Conservation (phyloP, 2,329 filamentous ascomycete species). For the Colletotrichum kahawae region DNA sequence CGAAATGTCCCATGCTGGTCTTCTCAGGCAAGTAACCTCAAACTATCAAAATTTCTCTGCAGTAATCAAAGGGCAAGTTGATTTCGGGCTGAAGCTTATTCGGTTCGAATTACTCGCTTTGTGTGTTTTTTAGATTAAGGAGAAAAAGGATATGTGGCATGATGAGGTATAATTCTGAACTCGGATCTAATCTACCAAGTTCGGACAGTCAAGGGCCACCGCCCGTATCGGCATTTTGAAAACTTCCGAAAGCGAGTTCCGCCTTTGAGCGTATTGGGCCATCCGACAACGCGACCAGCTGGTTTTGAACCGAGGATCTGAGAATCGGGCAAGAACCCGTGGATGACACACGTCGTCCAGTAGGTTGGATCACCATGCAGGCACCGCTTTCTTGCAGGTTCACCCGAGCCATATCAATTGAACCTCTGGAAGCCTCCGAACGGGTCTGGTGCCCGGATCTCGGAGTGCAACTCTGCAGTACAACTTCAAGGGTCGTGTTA, state of each 20-base stretch:
- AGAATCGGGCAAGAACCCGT: background rate
- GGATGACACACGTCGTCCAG: background rate
- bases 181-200: background rate
- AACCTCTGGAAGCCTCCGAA: background rate
- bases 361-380: background rate
- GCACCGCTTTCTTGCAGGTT: background rate
- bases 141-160: background rate
- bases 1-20: background rate
- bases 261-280: rapidly evolving
- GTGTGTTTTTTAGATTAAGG: background rate
- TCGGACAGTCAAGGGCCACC: background rate
- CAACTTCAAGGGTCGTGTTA: background rate
- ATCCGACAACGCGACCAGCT: background rate
- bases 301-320: rapidly evolving
- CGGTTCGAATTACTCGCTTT: background rate
- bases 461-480: slow-evolving; percentile 1
- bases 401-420: background rate
- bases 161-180: background rate
- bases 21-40: background rate
- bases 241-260: background rate
- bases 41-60: background rate
- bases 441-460: background rate
- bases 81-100: background rate
- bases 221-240: background rate
- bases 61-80: background rate